Base-by-base conservation (phyloP, 768 basidiomycete genomes). In the Boletus vinaceobasis region DNA sequence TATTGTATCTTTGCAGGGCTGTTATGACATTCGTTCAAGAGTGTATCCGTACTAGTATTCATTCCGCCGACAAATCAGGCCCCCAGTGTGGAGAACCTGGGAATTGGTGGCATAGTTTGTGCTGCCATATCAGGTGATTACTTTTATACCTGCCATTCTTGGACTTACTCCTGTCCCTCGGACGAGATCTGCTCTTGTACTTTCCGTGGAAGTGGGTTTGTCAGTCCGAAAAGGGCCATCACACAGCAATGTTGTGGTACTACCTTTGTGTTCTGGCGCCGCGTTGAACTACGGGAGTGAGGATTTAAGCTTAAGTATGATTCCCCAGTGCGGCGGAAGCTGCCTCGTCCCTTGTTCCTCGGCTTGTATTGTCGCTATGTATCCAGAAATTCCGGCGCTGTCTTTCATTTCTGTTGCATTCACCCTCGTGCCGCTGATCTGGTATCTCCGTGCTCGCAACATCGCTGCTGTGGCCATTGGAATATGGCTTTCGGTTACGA, bases 401-500 rank as follows among this genome's bases (percentile, higher is more conserved):
- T 79, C 80, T 21, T 76, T 84, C 60, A 53, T 77, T 39, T 80
- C 74, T 59, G 70, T 70, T n/a, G 65, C 50, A 29, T 58, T 82
- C 45, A 57, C 77, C 17, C 71, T 78, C 32, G 64, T 78, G 38
- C 75, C 72, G 33, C 48, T 73, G 53, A 53, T 73, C 51, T 77
- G 79, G 59, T 72, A 79, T 50, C 73, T 75, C 32, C 61, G 36
- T 21, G 70, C 75, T 56, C 71, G 66, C 42, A 82, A 78, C 59
- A 69, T 83, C 26, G 73, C 79, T 1, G 74, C 70, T 32, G 58
- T 80, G 10, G 74, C 81, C 46, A 74, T 85, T 36, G 72, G 80
- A 17, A 56, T 71, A 1, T 86, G 84, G 84, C 74, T 85, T 5
- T 65, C 77, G 23, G 60, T 76, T 5, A 70, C 69, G 31, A 84